Conservation (phyloP, 306 rosid genomes). For the Lablab purpureus region DNA sequence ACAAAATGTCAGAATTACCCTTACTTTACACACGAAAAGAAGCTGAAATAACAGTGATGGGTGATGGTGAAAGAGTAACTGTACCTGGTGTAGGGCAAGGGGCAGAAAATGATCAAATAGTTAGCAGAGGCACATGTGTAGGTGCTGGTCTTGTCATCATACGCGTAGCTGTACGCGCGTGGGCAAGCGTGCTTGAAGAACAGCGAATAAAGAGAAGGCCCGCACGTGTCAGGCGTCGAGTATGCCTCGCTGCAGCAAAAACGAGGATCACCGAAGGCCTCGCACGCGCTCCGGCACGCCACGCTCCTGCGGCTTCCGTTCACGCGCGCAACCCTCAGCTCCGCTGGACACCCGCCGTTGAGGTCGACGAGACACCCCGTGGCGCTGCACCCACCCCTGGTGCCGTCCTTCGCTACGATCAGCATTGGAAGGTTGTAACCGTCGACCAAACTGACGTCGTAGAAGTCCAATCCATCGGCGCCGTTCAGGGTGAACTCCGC, state of each 20-base stretch:
- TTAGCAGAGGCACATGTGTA: conserved; percentile 88
- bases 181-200: conserved; percentile 89
- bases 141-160: conserved; percentile 92
- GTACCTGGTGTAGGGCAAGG: conserved; percentile 86
- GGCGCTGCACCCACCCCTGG: conserved; percentile 78
- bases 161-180: conserved; percentile 97
- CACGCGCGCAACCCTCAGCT: conserved; percentile 61
- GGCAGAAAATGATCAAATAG: conserved; percentile 82
- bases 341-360: conserved; percentile 76
- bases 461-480: conserved; percentile 79
- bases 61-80: conserved; percentile 20
- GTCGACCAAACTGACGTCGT: conserved; percentile 94
- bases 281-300: conserved; percentile 98
- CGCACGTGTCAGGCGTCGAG: conserved; percentile 88
- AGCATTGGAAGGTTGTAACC: conserved; percentile 95
- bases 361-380: conserved; percentile 89
- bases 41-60: no score
- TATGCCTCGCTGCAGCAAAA: conserved; percentile 85
- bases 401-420: conserved; percentile 73
- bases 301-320: conserved; percentile 50
- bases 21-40: not conserved
- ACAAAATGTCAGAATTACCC: conserved; percentile 26
- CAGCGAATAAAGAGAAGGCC: conserved; percentile 63
- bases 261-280: conserved; percentile 84
- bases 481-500: conserved; percentile 97